Evolutionary conservation across 2,329 filamentous ascomycete genomes (phyloP).

Genomic region (Exophiala lecanii-corni): DNA sequence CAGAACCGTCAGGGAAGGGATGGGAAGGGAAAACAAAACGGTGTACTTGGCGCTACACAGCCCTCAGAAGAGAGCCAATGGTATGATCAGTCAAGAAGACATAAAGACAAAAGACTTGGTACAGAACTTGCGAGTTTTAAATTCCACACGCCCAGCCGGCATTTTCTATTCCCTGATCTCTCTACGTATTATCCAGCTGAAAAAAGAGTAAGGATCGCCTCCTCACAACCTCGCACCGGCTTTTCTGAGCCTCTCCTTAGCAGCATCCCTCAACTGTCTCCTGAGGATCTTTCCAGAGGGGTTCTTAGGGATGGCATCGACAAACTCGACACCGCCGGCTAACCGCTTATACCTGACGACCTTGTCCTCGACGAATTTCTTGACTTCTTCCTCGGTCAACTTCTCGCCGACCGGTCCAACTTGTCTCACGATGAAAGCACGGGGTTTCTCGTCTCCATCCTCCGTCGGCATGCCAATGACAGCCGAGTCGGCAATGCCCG

Average conservation of each 20-base stretch:
- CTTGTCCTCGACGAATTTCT: conserved; percentile 24
- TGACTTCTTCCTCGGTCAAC: conserved; percentile 38
- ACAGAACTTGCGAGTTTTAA: too few relatives aligned
- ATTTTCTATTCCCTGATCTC: too few relatives aligned
- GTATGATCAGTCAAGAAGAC: too few relatives aligned
- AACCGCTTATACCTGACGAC: conserved; percentile 47
- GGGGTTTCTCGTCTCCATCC: conserved; percentile 30
- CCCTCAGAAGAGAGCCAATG: too few relatives aligned
- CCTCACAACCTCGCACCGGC: conserved; percentile 18
- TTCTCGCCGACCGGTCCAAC: conserved; percentile 11
- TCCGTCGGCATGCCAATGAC: conserved; percentile 44
- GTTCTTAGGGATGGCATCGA: conserved; percentile 47
- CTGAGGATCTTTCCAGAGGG: conserved; percentile 48
- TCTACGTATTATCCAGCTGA: too few relatives aligned
- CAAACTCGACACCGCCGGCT: conserved; percentile 45
- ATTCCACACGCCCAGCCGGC: too few relatives aligned
- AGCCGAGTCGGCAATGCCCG: conserved; percentile 42
- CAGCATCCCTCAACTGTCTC: conserved; percentile 19
- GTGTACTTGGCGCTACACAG: too few relatives aligned
- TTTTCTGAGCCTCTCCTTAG: conserved; percentile 16
- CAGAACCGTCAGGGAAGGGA: too few relatives aligned
- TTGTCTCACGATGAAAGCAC: conserved; percentile 42
- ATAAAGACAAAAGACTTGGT: too few relatives aligned
- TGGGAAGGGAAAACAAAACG: too few relatives aligned
- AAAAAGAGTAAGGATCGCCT: too few relatives aligned